Conservation (phyloP, 164 flowering plant genomes). For the Litsea cubeba region DNA sequence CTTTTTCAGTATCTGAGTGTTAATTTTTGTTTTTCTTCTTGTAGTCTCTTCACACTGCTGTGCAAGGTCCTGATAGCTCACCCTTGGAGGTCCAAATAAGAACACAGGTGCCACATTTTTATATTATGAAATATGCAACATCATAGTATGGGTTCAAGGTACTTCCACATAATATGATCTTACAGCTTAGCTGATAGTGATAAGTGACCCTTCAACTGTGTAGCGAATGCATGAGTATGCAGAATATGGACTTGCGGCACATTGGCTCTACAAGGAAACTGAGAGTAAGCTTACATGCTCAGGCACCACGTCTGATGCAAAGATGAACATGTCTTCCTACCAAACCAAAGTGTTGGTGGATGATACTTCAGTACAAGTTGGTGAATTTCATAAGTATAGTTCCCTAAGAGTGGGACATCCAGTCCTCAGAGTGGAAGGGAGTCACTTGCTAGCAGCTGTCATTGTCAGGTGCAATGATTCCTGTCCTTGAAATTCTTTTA, state of each 20-base stretch:
- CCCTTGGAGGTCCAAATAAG: constrained; percentile 96
- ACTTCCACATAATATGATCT: not conserved
- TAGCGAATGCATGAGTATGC: constrained; percentile 96
- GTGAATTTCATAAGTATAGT: constrained; percentile 38
- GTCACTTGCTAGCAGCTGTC: constrained; percentile 89
- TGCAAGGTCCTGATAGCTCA: constrained; percentile 75
- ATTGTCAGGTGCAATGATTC: constrained; percentile 49
- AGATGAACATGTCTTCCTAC: constrained; percentile 28
- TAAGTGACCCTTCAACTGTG: constrained; percentile 6
- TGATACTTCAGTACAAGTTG: constrained; percentile 35
- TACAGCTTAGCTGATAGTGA: not conserved
- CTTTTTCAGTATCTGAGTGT: not conserved
- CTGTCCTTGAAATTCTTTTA: not conserved
- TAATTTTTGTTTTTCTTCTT: constrained; percentile 12
- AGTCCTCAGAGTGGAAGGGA: constrained; percentile 84
- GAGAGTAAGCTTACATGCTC: constrained; percentile 35
- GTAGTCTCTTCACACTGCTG: constrained; percentile 96
- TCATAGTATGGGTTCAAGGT: not conserved
- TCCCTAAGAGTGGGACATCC: constrained; percentile 81
- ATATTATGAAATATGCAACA: not conserved
- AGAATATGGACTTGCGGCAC: constrained; percentile 96
- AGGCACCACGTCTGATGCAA: constrained; percentile 28
- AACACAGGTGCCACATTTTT: constrained; percentile 59
- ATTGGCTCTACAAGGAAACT: constrained; percentile 94
- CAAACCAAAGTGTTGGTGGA: constrained; percentile 36